phyloP scores from a whole-genome alignment of 306 rosid genomes.

The Cucumis cinereus region DNA sequence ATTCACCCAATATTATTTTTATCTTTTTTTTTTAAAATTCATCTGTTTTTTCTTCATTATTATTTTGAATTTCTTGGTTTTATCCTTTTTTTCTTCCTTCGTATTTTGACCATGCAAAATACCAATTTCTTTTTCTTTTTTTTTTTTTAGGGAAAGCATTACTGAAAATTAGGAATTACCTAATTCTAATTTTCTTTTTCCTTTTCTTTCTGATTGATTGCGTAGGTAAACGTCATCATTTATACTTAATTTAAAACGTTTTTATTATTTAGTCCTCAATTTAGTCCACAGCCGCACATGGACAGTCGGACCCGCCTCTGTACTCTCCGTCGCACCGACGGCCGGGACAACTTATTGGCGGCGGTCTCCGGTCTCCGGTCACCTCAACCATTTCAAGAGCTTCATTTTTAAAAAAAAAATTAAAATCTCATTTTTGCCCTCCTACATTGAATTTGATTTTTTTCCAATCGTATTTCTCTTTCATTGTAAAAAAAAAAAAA shows the following conservation, averaged over 20 bases:
- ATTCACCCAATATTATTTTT: neutral
- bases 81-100: neutral
- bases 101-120: neutral
- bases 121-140: too few relatives aligned
- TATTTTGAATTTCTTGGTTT: neutral
- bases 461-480: too few relatives aligned
- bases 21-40: neutral
- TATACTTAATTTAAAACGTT: neutral
- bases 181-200: neutral
- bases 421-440: neutral
- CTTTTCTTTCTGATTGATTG: neutral
- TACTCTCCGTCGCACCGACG: neutral
- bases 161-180: neutral
- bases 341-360: conserved; percentile 15
- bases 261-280: too few relatives aligned
- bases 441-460: too few relatives aligned
- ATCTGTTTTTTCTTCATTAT: neutral
- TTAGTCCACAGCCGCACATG: neutral
- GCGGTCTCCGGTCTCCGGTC: conserved; percentile 15
- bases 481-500: too few relatives aligned
- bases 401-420: neutral
- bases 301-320: neutral
- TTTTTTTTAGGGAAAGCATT: too few relatives aligned
- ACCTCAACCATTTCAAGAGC: conserved; percentile 11
- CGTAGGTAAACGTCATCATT: neutral